Percentiles rank a stretch among this genome's conserved stretches.
Conservation (phyloP, 768 basidiomycete species). For the Hygrophorus pudorinus region DNA sequence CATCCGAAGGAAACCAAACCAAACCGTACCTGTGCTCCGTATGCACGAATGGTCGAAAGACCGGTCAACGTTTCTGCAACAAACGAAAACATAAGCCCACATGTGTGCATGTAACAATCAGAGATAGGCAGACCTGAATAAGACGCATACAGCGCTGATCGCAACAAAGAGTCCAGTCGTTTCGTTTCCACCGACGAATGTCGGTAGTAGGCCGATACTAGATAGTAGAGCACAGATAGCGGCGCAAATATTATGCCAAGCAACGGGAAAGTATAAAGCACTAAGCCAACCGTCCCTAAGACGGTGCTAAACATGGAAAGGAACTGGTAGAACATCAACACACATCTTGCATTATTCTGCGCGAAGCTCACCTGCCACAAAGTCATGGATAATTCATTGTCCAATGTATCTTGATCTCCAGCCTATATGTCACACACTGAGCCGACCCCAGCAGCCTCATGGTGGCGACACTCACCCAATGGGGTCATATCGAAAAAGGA, state of each 20-base stretch:
- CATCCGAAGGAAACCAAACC: not conserved
- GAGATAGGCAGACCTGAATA: slow-evolving; percentile 36
- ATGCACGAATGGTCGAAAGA: slow-evolving; percentile 52
- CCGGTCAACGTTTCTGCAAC: slow-evolving; percentile 50
- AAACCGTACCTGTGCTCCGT: slow-evolving; percentile 36
- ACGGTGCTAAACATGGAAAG: slow-evolving; percentile 31
- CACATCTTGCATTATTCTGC: not conserved
- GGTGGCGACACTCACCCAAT: slow-evolving; percentile 48
- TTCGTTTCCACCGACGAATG: slow-evolving; percentile 56
- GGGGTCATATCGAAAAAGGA: too few species aligned
- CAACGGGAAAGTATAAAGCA: slow-evolving; percentile 59
- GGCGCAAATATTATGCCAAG: slow-evolving; percentile 58
- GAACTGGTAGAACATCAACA: slow-evolving; percentile 21
- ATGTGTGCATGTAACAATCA: not conserved
- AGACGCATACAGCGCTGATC: slow-evolving; percentile 47
- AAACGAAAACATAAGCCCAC: not conserved
- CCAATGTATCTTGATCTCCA: slow-evolving; percentile 53
- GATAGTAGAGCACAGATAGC: slow-evolving; percentile 40
- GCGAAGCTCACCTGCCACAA: slow-evolving; percentile 31
- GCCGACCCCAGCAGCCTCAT: too few species aligned
- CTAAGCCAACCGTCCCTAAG: slow-evolving; percentile 44
- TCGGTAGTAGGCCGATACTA: slow-evolving; percentile 46
- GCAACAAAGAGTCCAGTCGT: slow-evolving; percentile 51
- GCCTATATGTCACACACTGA: too few species aligned
- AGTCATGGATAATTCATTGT: slow-evolving; percentile 36